phyloP scores from a whole-genome alignment of 345 rosid genomes.

The Bruguiera parviflora region DNA sequence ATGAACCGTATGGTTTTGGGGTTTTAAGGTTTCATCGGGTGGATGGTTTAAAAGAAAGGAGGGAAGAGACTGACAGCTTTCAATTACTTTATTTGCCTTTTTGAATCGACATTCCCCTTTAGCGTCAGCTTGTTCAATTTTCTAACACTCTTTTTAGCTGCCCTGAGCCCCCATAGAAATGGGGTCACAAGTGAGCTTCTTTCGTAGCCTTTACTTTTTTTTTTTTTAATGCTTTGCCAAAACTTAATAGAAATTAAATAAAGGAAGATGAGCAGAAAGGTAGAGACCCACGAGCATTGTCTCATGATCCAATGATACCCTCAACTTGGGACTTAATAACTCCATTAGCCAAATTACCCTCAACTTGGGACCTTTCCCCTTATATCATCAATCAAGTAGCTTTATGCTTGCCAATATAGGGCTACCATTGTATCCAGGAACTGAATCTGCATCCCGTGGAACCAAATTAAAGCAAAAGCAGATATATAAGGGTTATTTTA shows the following conservation, averaged over 20 bases:
- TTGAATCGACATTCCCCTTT: conserved; percentile 10
- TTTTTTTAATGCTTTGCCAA: conserved; percentile 18
- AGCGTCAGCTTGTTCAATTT: conserved; percentile 19
- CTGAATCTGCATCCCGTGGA: neutral
- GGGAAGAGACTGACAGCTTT: conserved; percentile 31
- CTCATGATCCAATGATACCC: conserved; percentile 44
- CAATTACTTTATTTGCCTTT: conserved; percentile 12
- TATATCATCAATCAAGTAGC: neutral
- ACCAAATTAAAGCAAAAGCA: neutral
- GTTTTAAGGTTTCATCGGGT: conserved; percentile 6
- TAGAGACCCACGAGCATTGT: conserved; percentile 45
- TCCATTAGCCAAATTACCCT: conserved; percentile 21
- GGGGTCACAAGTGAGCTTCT: conserved; percentile 41
- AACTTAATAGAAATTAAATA: conserved; percentile 3
- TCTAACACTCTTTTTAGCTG: conserved; percentile 20
- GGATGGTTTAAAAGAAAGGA: conserved; percentile 28
- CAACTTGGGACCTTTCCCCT: conserved; percentile 23
- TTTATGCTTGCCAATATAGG: neutral
- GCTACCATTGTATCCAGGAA: neutral
- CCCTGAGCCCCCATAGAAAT: conserved; percentile 22
- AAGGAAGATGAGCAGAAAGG: conserved; percentile 14
- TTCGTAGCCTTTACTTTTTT: conserved; percentile 25
- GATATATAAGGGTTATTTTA: neutral
- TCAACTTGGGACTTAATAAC: conserved; percentile 22
- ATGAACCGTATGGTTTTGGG: conserved; percentile 21